Evolutionary conservation across 2,329 filamentous ascomycete species (phyloP).

Genomic region (Ophiobolus disseminans): DNA sequence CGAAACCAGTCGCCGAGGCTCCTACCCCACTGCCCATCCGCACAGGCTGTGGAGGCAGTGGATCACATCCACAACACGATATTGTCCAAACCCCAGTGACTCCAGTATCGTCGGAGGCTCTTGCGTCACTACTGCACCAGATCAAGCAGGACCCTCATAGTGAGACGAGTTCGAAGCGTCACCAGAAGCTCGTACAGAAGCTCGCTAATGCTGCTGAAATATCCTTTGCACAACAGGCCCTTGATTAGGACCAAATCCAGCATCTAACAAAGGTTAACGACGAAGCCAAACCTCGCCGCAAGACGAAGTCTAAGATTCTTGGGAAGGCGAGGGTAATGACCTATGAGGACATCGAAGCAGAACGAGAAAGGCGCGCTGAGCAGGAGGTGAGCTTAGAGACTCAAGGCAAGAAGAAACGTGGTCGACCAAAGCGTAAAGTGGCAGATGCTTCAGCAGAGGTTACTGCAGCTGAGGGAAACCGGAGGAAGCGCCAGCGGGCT

Average conservation of each 20-base stretch:
- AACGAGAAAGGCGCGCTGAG: no score
- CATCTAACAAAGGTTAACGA: no score
- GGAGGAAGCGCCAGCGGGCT: not conserved
- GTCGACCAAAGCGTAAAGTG: not conserved
- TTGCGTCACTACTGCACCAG: constrained; percentile 14
- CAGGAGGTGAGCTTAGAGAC: not conserved
- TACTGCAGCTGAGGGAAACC: not conserved
- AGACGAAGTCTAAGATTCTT: no score
- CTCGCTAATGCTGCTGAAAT: no score
- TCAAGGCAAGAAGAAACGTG: not conserved
- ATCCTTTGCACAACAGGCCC: no score
- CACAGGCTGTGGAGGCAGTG: not conserved
- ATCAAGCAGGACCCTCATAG: constrained; percentile 22
- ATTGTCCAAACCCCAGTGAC: constrained; percentile 15
- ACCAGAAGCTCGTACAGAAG: no score
- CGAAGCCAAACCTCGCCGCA: no score
- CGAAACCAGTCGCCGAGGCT: constrained; percentile 24
- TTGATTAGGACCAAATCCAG: no score
- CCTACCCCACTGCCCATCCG: constrained; percentile 21
- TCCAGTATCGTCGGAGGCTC: constrained; percentile 12
- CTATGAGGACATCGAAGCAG: no score
- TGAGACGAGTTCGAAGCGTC: constrained; percentile 16
- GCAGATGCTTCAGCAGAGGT: not conserved
- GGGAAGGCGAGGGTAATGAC: no score
- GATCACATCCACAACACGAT: constrained; percentile 15